Conservation (phyloP, 306 rosid species). For the Sphenostylis stenocarpa region DNA sequence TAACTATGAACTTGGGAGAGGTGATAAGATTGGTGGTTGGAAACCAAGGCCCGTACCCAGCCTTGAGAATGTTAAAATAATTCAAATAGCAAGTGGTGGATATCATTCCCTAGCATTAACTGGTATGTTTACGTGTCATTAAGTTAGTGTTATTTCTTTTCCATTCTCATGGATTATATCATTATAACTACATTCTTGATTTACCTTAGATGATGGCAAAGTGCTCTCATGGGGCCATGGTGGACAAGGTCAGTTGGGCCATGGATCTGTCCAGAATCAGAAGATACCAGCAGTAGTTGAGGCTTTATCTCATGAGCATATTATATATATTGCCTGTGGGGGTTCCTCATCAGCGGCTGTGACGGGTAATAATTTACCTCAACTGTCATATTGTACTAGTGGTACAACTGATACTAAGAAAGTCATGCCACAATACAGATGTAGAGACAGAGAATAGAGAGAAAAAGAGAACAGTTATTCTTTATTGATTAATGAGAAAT, state of each 20-base stretch:
- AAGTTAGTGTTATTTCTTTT: slow-evolving; percentile 1
- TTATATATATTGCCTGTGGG: slow-evolving; percentile 73
- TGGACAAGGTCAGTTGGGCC: slow-evolving; percentile 92
- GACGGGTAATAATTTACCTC: slow-evolving; percentile 55
- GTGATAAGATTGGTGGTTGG: slow-evolving; percentile 87
- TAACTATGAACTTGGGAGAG: slow-evolving; percentile 95
- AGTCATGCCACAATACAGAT: too few species aligned
- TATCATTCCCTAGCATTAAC: slow-evolving; percentile 94
- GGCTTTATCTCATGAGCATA: slow-evolving; percentile 59
- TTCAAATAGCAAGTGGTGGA: slow-evolving; percentile 91
- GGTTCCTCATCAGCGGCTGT: slow-evolving; percentile 90
- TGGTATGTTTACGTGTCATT: slow-evolving; percentile 48
- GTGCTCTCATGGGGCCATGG: slow-evolving; percentile 99
- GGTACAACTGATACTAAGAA: not conserved
- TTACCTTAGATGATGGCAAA: slow-evolving; percentile 71
- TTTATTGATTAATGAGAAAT: too few species aligned
- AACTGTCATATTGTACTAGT: not conserved
- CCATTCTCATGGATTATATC: not conserved
- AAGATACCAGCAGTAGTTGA: slow-evolving; percentile 64
- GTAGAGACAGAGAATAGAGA: too few species aligned
- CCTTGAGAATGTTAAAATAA: slow-evolving; percentile 59
- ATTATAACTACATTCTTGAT: slow-evolving; percentile 25
- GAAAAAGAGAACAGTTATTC: too few species aligned
- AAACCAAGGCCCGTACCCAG: slow-evolving; percentile 73
- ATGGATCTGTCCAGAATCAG: slow-evolving; percentile 66